Evolutionary conservation across 805 yeast species (phyloP), one percentile per base, ranked within the genome.

Genomic region (Kazachstania kunashirensis): DNA sequence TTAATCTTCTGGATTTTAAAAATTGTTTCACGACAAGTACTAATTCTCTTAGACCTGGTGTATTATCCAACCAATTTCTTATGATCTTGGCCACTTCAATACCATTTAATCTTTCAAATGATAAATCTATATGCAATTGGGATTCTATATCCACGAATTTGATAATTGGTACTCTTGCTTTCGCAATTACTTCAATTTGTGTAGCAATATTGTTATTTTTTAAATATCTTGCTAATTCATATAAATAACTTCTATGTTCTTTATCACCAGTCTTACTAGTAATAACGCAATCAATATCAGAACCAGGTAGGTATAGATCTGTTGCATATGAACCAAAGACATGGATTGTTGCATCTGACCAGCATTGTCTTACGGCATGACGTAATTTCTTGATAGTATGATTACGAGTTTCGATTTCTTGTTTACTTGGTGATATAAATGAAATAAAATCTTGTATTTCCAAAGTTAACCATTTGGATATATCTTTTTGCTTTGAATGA

Each of bases 291-390:
- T 89, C 98, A 17, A 89, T 85, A 65, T 89, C 98, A 0, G 96
- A 84, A 2, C 95, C 95, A 0, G 97, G 97, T n/a, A 89, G 66
- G 51, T 88, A 89, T 41, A 89, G 64, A 53, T 88, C 96, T 0
- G 96, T 86, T 0, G 97, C 96, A 56, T 74, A 83, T 0, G 96
- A 88, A 0, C 98, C 98, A 64, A 92, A 89, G 6, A 88, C 94
- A 44, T 79, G 80, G 3, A 83, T 73, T 38, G 78, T 80, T 13
- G 89, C 77, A 42, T 75, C 82, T 1, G 76, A 75, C 96, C 96
- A 89, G 37, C 78, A 63, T 5, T 60, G 55, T 4, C 64, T 59
- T 3, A 73, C 71, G 0, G 73, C 68, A 4, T 58, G 52, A 41
- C 80, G 75, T 23, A 92, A 60, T 32, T 72, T 68, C 31, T 65